Base-by-base conservation (phyloP, 177 flowering plant species). In the Telopea speciosissima region DNA sequence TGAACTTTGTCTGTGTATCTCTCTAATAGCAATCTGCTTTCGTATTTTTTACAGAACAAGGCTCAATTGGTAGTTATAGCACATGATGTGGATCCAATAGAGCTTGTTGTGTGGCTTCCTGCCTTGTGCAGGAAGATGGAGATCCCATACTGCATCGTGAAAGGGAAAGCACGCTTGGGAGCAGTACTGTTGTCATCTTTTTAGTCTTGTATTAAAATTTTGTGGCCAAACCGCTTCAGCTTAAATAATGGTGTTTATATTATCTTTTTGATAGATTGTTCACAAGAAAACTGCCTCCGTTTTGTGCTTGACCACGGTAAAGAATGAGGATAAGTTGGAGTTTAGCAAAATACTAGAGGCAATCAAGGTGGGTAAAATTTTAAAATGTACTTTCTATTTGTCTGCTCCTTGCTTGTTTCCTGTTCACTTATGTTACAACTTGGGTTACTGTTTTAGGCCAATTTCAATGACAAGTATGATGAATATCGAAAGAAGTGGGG, bases 281-380 rank as follows among this genome's bases (percentile, higher is more conserved):
- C 79, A 77, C 60, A 65, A 77, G 68, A 77, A 89, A 66, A 89
- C 89, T 63, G 93, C 89, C 5, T 65, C 90, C 7, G 88, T 40
- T 42, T 56, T 89, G 81, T 89, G 91, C 28, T 72, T 89, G 75
- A 89, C 93, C 44, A 76, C 88, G 0, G 91, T 89, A 1, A 89
- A 89, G 84, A 89, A 88, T 70, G 91, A 88, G 68, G 94, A 89
- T 69, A 89, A 88, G 77, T 11, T 89, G 75, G 94, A 89, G 22
- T 89, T 88, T 80, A 86, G 89, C 83, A 86, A 76, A 69, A 80
- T 89, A 49, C 60, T 89, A 6, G 93, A 89, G 79, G 91, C 91
- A 2, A 84, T 89, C 69, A 89, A 89, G 91, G 93, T 89, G 66
- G 8, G 24, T 44, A 28, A 16, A 25, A 26, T 17, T 17, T 40